Base-by-base conservation (phyloP, 768 basidiomycete genomes). In the Rickenella mellea region DNA sequence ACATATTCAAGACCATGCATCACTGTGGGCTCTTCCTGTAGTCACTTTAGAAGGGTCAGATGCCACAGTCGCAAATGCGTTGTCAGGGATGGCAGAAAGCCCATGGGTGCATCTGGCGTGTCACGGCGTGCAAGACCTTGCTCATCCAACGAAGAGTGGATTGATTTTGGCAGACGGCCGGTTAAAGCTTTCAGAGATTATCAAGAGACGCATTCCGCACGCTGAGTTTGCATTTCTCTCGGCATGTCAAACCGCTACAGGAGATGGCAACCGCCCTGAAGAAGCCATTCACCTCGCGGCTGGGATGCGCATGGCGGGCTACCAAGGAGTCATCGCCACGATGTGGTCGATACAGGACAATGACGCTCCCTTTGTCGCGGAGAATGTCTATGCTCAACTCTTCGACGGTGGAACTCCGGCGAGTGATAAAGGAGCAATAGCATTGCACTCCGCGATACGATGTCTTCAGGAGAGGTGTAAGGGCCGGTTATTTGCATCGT, bases 161-260 rank as follows among this genome's bases (percentile, higher is more conserved):
- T 49, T 59, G 24, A 11, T 41, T 6, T 43, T 57, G 11, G 36
- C 49, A 21, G 51, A 51, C 39, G 51, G 51, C 12, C 33, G 24
- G 22, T 43, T 58, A n/a, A 37, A 48, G n/a, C 17, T 68, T n/a
- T 47, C 33, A 1, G 51, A 59, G 17, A 47, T 66, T 21, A 46
- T 57, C 31, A 40, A 33, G 21, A 49, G 44, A 17, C 27, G 20
- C 22, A 20, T 54, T 1, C 45, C 55, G 3, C 49, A 32, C 10
- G 56, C 59, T 0, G 55, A 64, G 40, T 65, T 68, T 52, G 63
- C 60, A 17, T 65, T 64, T 37, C 30, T 67, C 17, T 57, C 58
- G 11, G 56, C 57, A 12, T 63, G 62, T 26, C 51, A 41, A 29
- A 57, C 55, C 9, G 48, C 54, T 2, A 51, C 48, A 26, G 54